These are phyloP conservation scores for Chiua virens DNA, from an alignment of 768 basidiomycete species.

Conservation along the genomic window DNA sequence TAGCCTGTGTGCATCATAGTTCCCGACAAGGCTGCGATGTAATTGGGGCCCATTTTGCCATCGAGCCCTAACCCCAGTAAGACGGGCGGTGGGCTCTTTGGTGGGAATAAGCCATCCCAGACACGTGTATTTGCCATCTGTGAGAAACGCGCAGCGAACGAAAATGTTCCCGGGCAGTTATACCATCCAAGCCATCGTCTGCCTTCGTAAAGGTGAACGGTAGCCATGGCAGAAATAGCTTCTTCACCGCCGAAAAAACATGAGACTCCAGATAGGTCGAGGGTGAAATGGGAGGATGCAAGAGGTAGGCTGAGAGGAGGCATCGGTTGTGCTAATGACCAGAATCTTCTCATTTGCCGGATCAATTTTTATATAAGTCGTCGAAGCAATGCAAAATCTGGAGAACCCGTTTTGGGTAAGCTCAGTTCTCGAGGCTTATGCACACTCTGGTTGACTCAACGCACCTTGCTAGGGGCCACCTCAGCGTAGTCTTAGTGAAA, in stretches of 20 bases:
- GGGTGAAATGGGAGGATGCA: slow-evolving; percentile 13
- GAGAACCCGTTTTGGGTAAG: slow-evolving; percentile 1
- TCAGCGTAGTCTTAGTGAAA: background rate
- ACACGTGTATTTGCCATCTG: slow-evolving; percentile 25
- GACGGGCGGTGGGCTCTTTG: slow-evolving; percentile 14
- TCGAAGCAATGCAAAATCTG: background rate
- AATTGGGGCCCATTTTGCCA: slow-evolving; percentile 29
- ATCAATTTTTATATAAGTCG: background rate
- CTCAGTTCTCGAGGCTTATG: background rate
- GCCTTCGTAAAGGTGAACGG: slow-evolving; percentile 33
- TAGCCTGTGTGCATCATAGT: slow-evolving; percentile 23
- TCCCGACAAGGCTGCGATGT: slow-evolving; percentile 25
- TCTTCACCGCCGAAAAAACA: slow-evolving; percentile 38
- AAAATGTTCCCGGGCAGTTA: slow-evolving; percentile 35
- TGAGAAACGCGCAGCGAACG: slow-evolving; percentile 32
- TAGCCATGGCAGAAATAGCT: slow-evolving; percentile 35
- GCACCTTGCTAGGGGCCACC: background rate
- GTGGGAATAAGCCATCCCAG: slow-evolving; percentile 27
- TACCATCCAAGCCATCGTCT: slow-evolving; percentile 39
- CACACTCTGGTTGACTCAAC: background rate
- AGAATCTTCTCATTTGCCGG: background rate
- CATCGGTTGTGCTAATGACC: slow-evolving; percentile 9
- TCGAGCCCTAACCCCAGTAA: slow-evolving; percentile 30
- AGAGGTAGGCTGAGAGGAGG: slow-evolving; percentile 18
- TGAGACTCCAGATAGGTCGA: slow-evolving; percentile 31